Evolutionary conservation across 2,329 filamentous ascomycete species (phyloP).

Genomic region (Hymenoscyphus salicellus): DNA sequence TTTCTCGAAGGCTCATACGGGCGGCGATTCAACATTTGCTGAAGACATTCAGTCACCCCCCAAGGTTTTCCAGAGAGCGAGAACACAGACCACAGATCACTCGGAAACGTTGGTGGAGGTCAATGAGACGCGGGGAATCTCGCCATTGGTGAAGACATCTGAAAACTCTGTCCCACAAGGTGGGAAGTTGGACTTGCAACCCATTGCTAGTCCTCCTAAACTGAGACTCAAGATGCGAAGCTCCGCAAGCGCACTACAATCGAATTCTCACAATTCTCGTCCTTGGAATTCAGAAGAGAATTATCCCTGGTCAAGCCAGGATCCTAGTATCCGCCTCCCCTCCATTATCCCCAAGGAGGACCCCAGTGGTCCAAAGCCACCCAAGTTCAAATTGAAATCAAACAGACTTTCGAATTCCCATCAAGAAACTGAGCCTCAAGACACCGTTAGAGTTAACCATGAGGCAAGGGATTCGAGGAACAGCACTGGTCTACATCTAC

Average conservation of each 20-base stretch:
- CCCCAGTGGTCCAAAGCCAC: constrained; percentile 15
- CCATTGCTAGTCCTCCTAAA: constrained; percentile 22
- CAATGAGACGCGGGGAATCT: neutral
- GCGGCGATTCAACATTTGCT: neutral
- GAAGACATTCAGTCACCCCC: constrained; percentile 2
- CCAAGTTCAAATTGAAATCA: constrained; percentile 33
- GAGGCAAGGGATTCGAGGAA: constrained; percentile 22
- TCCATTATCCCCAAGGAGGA: constrained; percentile 10
- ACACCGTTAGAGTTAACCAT: constrained; percentile 32
- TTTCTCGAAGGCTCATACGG: constrained; percentile 14
- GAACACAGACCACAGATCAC: neutral
- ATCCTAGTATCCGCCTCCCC: constrained; percentile 12
- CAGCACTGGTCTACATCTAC: constrained; percentile 28
- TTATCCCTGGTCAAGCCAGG: constrained; percentile 25
- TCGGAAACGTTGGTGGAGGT: neutral
- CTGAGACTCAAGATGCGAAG: constrained; percentile 30
- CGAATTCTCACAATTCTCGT: constrained; percentile 21
- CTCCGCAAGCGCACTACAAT: constrained; percentile 16
- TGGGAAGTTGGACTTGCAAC: neutral
- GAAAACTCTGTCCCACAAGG: neutral
- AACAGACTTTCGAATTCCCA: constrained; percentile 30
- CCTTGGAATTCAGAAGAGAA: constrained; percentile 28
- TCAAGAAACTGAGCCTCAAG: constrained; percentile 15
- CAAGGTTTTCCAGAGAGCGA: neutral
- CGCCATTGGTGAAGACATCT: neutral